Base-by-base conservation (phyloP, 768 basidiomycete genomes). In the Tulasnella sp. region DNA sequence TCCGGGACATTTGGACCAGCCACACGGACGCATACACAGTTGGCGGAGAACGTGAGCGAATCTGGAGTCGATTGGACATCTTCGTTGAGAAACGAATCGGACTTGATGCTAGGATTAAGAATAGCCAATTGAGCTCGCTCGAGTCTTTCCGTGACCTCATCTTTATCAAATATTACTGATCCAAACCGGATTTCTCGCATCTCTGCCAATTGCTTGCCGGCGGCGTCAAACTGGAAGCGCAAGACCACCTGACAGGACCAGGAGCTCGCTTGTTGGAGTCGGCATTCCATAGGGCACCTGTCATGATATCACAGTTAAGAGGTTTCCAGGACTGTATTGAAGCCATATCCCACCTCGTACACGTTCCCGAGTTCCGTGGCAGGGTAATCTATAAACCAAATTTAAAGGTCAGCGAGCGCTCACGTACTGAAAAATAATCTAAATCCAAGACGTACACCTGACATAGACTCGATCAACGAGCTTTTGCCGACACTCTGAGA, bases 401-500 rank as follows among this genome's bases (percentile, higher is more conserved):
- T 29, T 11, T 0, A 14, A 1, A 63, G 17, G 26, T 9, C 4
- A 5, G 35, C 34, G 22, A 65, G 22, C 0, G 42, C 6, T 11
- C 3, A 44, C 35, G 32, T 16, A 5, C 14, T 29, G 6, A 4
- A 17, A 19, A 32, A 19, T 5, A n/a, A 62, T n/a, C n/a, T n/a
- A n/a, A n/a, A n/a, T n/a, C n/a, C n/a, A 29, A 62, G 7, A 62
- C 73, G 37, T 59, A 75, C 75, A 1, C 76, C 70, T 0, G 89
- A 89, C 52, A 92, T 90, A 0, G 88, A 84, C 75, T 92, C 90
- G 12, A 92, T 91, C 6, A 91, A 82, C 0, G 90, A 91, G 0
- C 89, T 90, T 75, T 91, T 91, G 0, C 90, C 90, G 0, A 88
- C 89, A 52, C 87, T 89, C 75, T 92, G 90, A 1, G 83, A 84